Base-by-base conservation (phyloP, 148 eudicot species). In the Camellia granthamiana region DNA sequence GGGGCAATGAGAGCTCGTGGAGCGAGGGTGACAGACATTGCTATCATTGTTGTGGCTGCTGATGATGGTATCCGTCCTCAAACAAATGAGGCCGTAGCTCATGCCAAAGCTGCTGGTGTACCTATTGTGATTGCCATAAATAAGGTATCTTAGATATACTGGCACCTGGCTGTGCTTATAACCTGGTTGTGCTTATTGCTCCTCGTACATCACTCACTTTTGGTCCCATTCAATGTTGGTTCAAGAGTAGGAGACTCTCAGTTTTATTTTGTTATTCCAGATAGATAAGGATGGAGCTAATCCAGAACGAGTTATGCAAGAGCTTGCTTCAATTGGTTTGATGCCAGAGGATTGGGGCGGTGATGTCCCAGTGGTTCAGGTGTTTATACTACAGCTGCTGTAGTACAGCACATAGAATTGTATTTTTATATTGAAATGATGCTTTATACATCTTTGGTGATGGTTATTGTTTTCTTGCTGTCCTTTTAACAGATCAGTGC, bases 1-100 rank as follows among this genome's bases (percentile, higher is more conserved):
- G 99, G 99, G 77, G 98, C 98, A 67, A 96, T 96, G 98, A 91
- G 99, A 81, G 98, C 99, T 81, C 99, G 99, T 83, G 99, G 99
- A 84, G 97, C 99, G 8, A 92, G 90, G 80, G 99, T 96, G 65
- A 96, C 98, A 72, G 98, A 96, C 85, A 96, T 96, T 81, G 98
- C 93, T 80, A 85, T 96, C 65, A 91, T 96, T 81, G 97, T 96
- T 72, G 98, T 96, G 59, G 99, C 99, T 84, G 98, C 98, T 77
- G 99, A 93, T 86, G 99, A 96, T 85, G 99, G 99, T 61, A 90
- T 93, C 49, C 92, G 93, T 79, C 99, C 98, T 71, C 98, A 93
- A 87, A 92, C 99, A 63, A 91, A 81, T 81, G 99, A 96, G 82
- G 99, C 99, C 64, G 92, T 96, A 80, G 99, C 99, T 78, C 99